A percentile compares a stretch with the other conserved stretches of the same genome.
Conservation (phyloP, 768 basidiomycete genomes). For the Cystobasidium tubakii region DNA sequence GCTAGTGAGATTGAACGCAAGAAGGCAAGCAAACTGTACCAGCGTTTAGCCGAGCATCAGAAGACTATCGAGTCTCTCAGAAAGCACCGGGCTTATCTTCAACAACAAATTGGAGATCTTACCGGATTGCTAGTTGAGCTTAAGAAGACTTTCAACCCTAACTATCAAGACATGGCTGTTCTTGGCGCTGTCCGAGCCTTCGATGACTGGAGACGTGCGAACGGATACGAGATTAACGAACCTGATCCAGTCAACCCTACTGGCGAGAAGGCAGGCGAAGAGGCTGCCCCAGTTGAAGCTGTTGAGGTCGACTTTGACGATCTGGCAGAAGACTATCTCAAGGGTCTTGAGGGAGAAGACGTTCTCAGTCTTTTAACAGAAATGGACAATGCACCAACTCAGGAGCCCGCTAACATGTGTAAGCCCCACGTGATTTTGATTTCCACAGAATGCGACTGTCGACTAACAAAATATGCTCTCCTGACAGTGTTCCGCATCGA, state of each 20-base stretch:
- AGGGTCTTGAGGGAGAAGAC: slow-evolving; percentile 51
- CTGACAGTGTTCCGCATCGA: slow-evolving; percentile 67
- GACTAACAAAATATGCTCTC: neutral
- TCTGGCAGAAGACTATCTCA: slow-evolving; percentile 53
- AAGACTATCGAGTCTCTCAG: slow-evolving; percentile 70
- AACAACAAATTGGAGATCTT: slow-evolving; percentile 69
- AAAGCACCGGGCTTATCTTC: slow-evolving; percentile 63
- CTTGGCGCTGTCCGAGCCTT: slow-evolving; percentile 92
- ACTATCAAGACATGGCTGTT: slow-evolving; percentile 99
- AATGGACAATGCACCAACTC: slow-evolving; percentile 11
- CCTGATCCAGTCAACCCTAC: slow-evolving; percentile 27
- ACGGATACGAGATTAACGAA: slow-evolving; percentile 53
- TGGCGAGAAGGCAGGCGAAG: neutral
- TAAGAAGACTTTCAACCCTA: slow-evolving; percentile 83
- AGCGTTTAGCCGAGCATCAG: slow-evolving; percentile 65
- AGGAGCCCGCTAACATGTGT: slow-evolving; percentile 16
- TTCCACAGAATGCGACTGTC: neutral
- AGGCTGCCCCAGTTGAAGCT: slow-evolving; percentile 18
- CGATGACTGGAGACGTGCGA: slow-evolving; percentile 56
- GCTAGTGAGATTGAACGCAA: slow-evolving; percentile 75
- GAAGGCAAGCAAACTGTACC: slow-evolving; percentile 73
- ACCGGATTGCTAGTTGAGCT: slow-evolving; percentile 76
- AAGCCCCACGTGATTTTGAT: neutral
- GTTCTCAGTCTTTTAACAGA: slow-evolving; percentile 46
- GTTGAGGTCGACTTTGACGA: slow-evolving; percentile 36